A percentile compares a stretch with the other conserved stretches of the same genome.
phyloP scores from a whole-genome alignment of 2,329 filamentous ascomycete genomes.

The Zalaria sp. region DNA sequence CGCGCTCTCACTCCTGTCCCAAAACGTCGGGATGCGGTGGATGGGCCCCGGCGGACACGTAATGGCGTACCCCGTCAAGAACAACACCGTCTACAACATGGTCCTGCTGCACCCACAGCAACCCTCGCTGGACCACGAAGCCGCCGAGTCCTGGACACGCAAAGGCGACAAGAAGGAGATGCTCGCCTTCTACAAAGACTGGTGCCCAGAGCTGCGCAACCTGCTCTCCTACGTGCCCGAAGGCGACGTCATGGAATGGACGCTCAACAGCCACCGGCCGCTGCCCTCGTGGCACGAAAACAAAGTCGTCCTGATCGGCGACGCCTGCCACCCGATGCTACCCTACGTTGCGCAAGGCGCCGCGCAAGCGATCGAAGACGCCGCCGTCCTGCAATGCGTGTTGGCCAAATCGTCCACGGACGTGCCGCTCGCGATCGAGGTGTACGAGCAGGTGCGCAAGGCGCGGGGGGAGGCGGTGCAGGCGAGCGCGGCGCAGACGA shows the following conservation, averaged over 20 bases:
- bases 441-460: slow-evolving; percentile 24
- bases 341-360: slow-evolving; percentile 55
- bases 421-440: slow-evolving; percentile 20
- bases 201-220: slow-evolving; percentile 43
- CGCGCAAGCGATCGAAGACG: slow-evolving; percentile 50
- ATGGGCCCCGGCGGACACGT: slow-evolving; percentile 8
- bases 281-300: slow-evolving; percentile 21
- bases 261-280: slow-evolving; percentile 19
- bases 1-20: slow-evolving; percentile 2
- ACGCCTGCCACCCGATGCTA: slow-evolving; percentile 31
- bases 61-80: slow-evolving; percentile 9
- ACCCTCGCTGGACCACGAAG: slow-evolving; percentile 1
- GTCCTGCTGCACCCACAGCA: slow-evolving; percentile 7
- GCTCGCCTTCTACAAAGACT: slow-evolving; percentile 47
- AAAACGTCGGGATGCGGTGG: slow-evolving; percentile 7
- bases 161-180: slow-evolving; percentile 46
- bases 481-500: slow-evolving; percentile 21
- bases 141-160: slow-evolving; percentile 46
- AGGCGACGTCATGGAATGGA: slow-evolving; percentile 27
- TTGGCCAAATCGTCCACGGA: slow-evolving; percentile 16
- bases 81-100: slow-evolving; percentile 8
- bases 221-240: slow-evolving; percentile 48
- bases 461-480: slow-evolving; percentile 24
- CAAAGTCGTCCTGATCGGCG: slow-evolving; percentile 25
- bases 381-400: slow-evolving; percentile 30